Percentiles rank a stretch among this genome's conserved stretches.
Evolutionary conservation across 2,329 filamentous ascomycete species (phyloP).

Genomic region (Furcasterigmium furcatum): DNA sequence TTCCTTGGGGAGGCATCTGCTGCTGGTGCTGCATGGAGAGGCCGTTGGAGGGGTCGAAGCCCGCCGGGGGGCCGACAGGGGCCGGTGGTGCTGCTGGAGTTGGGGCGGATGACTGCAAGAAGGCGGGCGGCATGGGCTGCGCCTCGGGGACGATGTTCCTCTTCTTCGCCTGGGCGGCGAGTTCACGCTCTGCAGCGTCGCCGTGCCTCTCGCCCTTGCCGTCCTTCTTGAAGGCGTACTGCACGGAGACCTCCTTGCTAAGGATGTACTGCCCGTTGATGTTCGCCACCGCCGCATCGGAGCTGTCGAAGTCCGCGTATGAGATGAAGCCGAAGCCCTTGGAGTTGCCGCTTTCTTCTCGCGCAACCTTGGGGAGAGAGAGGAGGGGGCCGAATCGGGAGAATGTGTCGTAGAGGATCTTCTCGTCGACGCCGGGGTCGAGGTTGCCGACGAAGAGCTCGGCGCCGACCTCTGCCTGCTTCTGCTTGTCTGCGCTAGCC

Average conservation of each 20-base stretch:
- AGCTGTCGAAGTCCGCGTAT: constrained; percentile 89
- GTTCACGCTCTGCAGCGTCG: constrained; percentile 86
- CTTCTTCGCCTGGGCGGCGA: constrained; percentile 89
- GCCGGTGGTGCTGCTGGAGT: constrained; percentile 14
- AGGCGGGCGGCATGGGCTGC: constrained; percentile 71
- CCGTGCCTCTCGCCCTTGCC: constrained; percentile 96
- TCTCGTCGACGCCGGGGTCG: constrained; percentile 91
- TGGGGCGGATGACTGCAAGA: constrained; percentile 46
- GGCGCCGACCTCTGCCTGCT: constrained; percentile 87
- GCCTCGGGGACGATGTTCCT: constrained; percentile 86
- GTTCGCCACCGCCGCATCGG: constrained; percentile 84
- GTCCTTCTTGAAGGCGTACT: constrained; percentile 99
- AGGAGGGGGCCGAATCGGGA: constrained; percentile 85
- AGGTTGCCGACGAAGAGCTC: constrained; percentile 97
- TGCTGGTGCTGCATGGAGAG: constrained; percentile 15
- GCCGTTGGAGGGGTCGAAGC: constrained; percentile 29
- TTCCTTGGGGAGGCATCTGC: constrained; percentile 14
- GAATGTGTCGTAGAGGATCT: constrained; percentile 92
- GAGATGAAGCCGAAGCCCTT: constrained; percentile 98
- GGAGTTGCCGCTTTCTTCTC: constrained; percentile 82
- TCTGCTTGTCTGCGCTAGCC: constrained; percentile 86
- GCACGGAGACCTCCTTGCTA: constrained; percentile 93
- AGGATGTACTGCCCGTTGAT: constrained; percentile 97
- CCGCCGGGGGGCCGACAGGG: constrained; percentile 15
- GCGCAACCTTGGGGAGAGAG: constrained; percentile 83